phyloP scores from a whole-genome alignment of 768 basidiomycete species.

The Suillus subluteus region DNA sequence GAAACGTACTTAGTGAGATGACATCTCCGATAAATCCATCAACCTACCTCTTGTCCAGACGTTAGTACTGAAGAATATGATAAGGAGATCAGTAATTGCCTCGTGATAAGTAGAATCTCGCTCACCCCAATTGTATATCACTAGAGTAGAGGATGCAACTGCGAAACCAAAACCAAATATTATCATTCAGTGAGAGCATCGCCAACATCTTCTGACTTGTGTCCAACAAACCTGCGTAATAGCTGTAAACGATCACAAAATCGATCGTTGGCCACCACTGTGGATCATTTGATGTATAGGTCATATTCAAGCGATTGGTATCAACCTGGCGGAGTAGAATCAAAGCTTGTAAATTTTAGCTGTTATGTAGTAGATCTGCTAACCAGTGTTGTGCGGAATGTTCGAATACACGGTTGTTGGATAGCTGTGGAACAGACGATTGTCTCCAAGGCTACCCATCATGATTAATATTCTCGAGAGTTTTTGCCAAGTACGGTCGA shows the following conservation, averaged over 20 bases:
- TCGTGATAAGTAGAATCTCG: neutral
- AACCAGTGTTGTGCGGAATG: no score
- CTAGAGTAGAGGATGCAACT: neutral
- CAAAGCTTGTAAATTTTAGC: neutral
- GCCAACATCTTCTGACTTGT: neutral
- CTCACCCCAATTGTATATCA: neutral
- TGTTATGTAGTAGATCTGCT: no score
- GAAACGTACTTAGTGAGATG: neutral
- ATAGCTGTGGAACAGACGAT: no score
- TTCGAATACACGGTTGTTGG: no score
- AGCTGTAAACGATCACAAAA: neutral
- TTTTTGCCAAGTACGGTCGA: no score
- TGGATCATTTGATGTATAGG: neutral
- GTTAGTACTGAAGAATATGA: neutral
- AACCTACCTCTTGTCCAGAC: neutral
- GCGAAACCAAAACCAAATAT: neutral
- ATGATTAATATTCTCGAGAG: no score
- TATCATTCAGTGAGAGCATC: neutral
- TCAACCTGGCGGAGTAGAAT: neutral
- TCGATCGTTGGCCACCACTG: neutral
- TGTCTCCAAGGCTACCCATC: no score
- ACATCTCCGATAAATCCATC: neutral
- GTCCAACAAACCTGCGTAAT: neutral
- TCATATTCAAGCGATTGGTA: neutral
- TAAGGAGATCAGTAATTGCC: neutral